phyloP scores from a whole-genome alignment of 2,329 filamentous ascomycete species.

The Colletotrichum abscissum region DNA sequence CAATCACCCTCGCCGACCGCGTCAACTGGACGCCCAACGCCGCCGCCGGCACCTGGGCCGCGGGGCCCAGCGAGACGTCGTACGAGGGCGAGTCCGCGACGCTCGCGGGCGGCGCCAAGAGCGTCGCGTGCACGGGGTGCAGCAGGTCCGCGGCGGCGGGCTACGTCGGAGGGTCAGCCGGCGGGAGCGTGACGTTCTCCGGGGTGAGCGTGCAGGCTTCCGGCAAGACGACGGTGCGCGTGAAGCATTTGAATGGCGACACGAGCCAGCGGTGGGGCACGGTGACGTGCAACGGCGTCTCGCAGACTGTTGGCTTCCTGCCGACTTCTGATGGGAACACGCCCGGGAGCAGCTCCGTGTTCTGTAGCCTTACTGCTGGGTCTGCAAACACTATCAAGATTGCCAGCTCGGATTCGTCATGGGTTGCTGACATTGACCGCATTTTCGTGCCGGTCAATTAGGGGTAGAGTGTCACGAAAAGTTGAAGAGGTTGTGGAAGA shows the following conservation, averaged over 20 bases:
- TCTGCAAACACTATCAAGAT: slow-evolving; percentile 60
- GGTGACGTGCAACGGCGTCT: slow-evolving; percentile 66
- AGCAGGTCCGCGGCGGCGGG: slow-evolving; percentile 62
- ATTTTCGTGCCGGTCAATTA: slow-evolving; percentile 59
- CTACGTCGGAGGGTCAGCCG: slow-evolving; percentile 62
- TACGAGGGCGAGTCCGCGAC: slow-evolving; percentile 64
- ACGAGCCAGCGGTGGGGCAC: slow-evolving; percentile 61
- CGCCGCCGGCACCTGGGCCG: slow-evolving; percentile 53
- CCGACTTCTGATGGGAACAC: slow-evolving; percentile 56
- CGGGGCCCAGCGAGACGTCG: slow-evolving; percentile 56
- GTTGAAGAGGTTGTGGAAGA: no score
- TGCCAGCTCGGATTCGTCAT: slow-evolving; percentile 48
- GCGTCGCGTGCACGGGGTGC: slow-evolving; percentile 62
- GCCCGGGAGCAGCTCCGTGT: slow-evolving; percentile 57
- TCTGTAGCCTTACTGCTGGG: slow-evolving; percentile 60
- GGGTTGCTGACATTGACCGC: slow-evolving; percentile 65
- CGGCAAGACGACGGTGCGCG: slow-evolving; percentile 61
- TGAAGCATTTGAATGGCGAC: slow-evolving; percentile 69
- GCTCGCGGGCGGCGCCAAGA: slow-evolving; percentile 58
- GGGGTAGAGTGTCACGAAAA: background rate
- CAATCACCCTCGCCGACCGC: slow-evolving; percentile 60
- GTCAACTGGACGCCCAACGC: slow-evolving; percentile 67
- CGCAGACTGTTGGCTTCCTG: slow-evolving; percentile 65
- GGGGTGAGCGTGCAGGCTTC: slow-evolving; percentile 55
- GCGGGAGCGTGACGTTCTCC: slow-evolving; percentile 59